These are phyloP conservation scores for Botrytis deweyae DNA, from an alignment of 2,329 filamentous ascomycete genomes.

Conservation along the genomic window DNA sequence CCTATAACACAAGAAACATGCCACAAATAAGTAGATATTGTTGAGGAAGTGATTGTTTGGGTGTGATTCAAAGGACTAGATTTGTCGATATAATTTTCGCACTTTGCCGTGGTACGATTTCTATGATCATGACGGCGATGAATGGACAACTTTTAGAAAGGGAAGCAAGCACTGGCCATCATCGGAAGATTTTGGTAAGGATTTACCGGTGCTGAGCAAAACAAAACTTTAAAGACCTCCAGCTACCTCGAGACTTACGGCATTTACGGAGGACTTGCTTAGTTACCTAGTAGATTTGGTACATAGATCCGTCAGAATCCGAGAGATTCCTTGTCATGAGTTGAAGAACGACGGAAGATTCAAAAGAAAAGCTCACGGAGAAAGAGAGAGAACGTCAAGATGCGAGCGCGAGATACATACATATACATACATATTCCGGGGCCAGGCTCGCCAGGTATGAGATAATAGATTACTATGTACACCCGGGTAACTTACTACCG, in stretches of 20 bases:
- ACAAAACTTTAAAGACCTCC: not conserved
- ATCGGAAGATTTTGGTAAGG: not conserved
- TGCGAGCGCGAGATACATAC: not conserved
- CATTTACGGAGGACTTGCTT: not conserved
- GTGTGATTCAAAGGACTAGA: not conserved
- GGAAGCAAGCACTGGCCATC: conserved; percentile 16
- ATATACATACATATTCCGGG: too few relatives aligned
- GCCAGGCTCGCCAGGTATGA: not conserved
- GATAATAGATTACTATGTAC: not conserved
- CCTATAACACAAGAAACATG: conserved; percentile 32
- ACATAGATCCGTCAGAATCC: not conserved
- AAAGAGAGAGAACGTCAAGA: not conserved
- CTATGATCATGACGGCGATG: conserved; percentile 15
- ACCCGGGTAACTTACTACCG: not conserved
- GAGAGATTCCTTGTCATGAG: not conserved
- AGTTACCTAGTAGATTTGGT: not conserved
- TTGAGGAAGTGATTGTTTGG: not conserved
- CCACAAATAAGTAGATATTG: conserved; percentile 30
- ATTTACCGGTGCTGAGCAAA: not conserved
- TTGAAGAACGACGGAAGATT: not conserved
- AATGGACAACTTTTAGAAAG: not conserved
- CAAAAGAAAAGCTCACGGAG: not conserved
- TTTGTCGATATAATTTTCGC: not conserved
- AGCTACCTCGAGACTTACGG: not conserved
- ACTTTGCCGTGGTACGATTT: conserved; percentile 20